A percentile compares a stretch with the other conserved stretches of the same genome.
phyloP scores from a whole-genome alignment of 257 asterid genomes.

The Solanum piurae region DNA sequence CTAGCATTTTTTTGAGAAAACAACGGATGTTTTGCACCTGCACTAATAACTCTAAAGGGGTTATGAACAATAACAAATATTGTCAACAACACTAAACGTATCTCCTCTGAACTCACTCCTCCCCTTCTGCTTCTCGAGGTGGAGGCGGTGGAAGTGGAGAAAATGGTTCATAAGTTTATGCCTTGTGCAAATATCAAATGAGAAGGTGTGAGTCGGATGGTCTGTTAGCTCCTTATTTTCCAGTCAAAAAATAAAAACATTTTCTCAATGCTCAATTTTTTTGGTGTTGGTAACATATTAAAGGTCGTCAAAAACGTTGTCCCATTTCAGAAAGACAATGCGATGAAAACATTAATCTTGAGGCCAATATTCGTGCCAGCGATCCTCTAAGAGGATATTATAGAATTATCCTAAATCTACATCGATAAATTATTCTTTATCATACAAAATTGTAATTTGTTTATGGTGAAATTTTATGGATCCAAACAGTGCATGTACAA shows the following conservation, averaged over 20 bases:
- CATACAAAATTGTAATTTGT: not conserved
- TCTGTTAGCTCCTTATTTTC: no score
- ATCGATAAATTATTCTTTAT: not conserved
- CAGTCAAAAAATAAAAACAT: no score
- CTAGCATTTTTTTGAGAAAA: no score
- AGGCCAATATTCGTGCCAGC: constrained; percentile 18
- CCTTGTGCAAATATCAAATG: constrained; percentile 46
- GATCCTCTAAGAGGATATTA: constrained; percentile 29
- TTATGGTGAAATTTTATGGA: not conserved
- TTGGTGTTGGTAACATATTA: constrained; percentile 21
- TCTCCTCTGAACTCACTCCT: not conserved
- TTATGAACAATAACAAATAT: no score
- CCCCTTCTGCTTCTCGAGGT: not conserved
- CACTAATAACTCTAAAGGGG: not conserved
- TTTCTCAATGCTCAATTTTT: constrained; percentile 18
- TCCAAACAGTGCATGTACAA: not conserved
- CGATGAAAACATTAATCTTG: constrained; percentile 6
- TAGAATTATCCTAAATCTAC: not conserved
- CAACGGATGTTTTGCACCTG: no score
- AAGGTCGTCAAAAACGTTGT: not conserved
- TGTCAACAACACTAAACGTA: not conserved
- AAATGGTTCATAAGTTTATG: constrained; percentile 22
- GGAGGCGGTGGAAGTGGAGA: not conserved
- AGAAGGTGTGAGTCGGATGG: constrained; percentile 16
- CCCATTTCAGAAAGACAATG: not conserved